Percentiles rank a stretch among this genome's conserved stretches.
Evolutionary conservation across 768 basidiomycete genomes (phyloP).

Genomic region (Collybia mongolica): DNA sequence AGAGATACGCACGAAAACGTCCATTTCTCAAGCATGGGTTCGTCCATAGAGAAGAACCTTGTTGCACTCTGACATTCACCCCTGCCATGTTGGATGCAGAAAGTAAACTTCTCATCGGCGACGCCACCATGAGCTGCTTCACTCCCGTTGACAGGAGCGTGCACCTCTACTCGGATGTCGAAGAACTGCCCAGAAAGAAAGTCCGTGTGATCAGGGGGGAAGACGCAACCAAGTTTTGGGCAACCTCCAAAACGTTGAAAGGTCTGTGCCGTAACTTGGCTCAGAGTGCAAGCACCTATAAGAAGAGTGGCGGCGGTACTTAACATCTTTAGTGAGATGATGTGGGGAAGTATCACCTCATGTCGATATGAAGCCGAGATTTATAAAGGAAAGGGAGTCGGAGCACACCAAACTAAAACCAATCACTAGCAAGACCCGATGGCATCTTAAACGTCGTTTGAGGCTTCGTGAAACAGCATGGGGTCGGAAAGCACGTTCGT

Average conservation of each 20-base stretch:
- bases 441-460: too few species aligned
- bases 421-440: background rate
- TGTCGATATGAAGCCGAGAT: background rate
- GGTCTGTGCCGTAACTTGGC: conserved; percentile 30
- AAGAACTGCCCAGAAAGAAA: conserved; percentile 42
- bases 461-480: too few species aligned
- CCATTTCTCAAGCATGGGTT: conserved; percentile 37
- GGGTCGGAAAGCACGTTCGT: conserved; percentile 12
- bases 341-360: background rate
- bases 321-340: background rate
- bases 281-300: conserved; percentile 13
- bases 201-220: conserved; percentile 44
- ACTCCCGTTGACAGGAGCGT: conserved; percentile 39
- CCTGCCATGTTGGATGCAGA: conserved; percentile 34
- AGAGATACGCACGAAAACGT: conserved; percentile 30
- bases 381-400: background rate
- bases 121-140: conserved; percentile 33
- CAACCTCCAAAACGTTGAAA: conserved; percentile 40
- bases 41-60: conserved; percentile 32
- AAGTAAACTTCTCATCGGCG: conserved; percentile 36
- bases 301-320: conserved; percentile 13
- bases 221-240: conserved; percentile 38
- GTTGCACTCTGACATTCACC: conserved; percentile 32
- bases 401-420: background rate
- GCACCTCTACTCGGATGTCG: conserved; percentile 41